These are phyloP conservation scores for Coemansia sp. DNA, from an alignment of 192 early-diverging fungal species.

Conservation along the genomic window DNA sequence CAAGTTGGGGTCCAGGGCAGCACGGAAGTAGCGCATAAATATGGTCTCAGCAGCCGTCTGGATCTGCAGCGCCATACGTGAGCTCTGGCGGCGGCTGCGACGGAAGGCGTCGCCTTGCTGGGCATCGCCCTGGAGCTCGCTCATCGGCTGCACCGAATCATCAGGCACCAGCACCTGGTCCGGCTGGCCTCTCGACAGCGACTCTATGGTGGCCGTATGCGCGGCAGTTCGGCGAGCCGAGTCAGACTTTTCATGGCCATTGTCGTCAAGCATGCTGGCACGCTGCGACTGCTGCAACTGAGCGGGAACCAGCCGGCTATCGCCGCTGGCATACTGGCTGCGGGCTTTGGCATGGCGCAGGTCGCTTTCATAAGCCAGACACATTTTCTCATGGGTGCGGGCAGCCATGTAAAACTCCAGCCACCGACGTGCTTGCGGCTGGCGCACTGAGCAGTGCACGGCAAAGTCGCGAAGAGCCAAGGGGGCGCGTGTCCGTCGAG, in stretches of 20 bases:
- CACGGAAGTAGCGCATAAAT: constrained; percentile 52
- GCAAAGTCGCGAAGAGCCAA: constrained; percentile 53
- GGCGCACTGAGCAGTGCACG: constrained; percentile 52
- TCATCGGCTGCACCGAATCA: constrained; percentile 4
- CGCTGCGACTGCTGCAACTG: constrained; percentile 12
- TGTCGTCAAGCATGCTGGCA: not conserved
- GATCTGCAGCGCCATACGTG: constrained; percentile 54
- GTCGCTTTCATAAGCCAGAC: constrained; percentile 51
- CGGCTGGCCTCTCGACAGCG: constrained; percentile 30
- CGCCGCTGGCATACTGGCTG: constrained; percentile 43
- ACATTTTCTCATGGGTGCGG: constrained; percentile 53
- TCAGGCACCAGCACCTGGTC: constrained; percentile 15
- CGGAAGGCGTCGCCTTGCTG: constrained; percentile 11
- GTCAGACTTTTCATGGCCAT: constrained; percentile 12
- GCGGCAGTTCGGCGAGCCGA: constrained; percentile 26
- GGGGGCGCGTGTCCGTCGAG: constrained; percentile 43
- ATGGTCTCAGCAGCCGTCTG: constrained; percentile 51
- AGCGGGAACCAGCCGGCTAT: constrained; percentile 10
- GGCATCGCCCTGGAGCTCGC: constrained; percentile 7
- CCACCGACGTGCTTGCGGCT: constrained; percentile 55
- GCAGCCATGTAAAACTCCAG: constrained; percentile 56
- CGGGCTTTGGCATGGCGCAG: constrained; percentile 51
- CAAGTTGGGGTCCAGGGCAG: constrained; percentile 48
- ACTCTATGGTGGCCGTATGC: constrained; percentile 40
- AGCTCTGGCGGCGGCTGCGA: constrained; percentile 44